Evolutionary conservation across 2,329 filamentous ascomycete species (phyloP).

Genomic region (Alternaria sp.): DNA sequence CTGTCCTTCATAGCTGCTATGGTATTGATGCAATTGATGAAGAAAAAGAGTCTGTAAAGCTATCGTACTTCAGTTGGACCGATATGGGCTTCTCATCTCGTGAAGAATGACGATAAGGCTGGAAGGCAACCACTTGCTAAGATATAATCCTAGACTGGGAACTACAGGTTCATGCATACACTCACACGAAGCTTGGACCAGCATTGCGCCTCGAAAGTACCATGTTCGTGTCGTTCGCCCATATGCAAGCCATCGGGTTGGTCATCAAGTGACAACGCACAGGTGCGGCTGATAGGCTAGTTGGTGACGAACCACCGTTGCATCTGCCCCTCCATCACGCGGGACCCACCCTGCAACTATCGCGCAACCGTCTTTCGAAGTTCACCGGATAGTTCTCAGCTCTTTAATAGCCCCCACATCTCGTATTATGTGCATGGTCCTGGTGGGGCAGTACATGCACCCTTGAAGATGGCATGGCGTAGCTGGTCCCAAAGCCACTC

Average conservation of each 20-base stretch:
- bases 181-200: background rate
- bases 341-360: background rate
- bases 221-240: background rate
- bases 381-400: slow-evolving; percentile 2
- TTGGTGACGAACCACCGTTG: background rate
- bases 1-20: background rate
- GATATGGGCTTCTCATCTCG: background rate
- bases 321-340: background rate
- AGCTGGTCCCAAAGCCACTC: background rate
- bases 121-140: background rate
- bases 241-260: slow-evolving; percentile 1
- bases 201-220: background rate
- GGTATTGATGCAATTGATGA: background rate
- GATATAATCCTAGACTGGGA: background rate
- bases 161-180: slow-evolving; percentile 3
- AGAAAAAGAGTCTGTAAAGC: background rate
- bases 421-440: background rate
- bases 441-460: background rate
- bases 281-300: background rate
- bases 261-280: slow-evolving; percentile 3
- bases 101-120: background rate
- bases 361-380: background rate
- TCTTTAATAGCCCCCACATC: background rate
- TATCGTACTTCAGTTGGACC: no score
- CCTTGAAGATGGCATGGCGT: background rate